Percentiles rank a stretch among this genome's conserved stretches.
phyloP scores from a whole-genome alignment of 1,139 yeast species.

The Yarrowia galli region DNA sequence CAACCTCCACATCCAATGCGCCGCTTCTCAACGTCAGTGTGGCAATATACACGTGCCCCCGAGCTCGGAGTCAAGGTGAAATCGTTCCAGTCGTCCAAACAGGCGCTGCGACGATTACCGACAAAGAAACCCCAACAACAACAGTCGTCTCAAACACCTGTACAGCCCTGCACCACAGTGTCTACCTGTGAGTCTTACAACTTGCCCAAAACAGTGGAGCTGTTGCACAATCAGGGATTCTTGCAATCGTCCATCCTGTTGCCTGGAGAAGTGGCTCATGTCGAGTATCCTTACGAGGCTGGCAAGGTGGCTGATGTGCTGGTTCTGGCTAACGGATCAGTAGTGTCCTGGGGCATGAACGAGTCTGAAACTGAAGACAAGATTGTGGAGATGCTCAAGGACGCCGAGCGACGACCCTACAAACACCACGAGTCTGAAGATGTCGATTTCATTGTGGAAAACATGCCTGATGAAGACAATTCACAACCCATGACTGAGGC shows the following conservation, averaged over 20 bases:
- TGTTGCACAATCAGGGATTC: slow-evolving; percentile 53
- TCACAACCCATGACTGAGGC: slow-evolving; percentile 8
- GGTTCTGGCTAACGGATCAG: slow-evolving; percentile 72
- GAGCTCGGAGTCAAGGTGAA: slow-evolving; percentile 37
- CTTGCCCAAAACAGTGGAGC: slow-evolving; percentile 54
- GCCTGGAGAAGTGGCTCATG: slow-evolving; percentile 72
- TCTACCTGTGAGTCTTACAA: slow-evolving; percentile 76
- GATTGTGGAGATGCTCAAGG: slow-evolving; percentile 56
- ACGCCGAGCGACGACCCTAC: slow-evolving; percentile 61
- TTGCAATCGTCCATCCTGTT: slow-evolving; percentile 58
- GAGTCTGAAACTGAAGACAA: slow-evolving; percentile 59
- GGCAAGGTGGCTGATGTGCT: slow-evolving; percentile 60
- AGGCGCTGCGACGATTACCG: slow-evolving; percentile 11
- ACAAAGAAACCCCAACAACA: neutral
- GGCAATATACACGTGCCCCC: neutral
- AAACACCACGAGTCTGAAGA: slow-evolving; percentile 76
- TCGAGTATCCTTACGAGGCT: slow-evolving; percentile 53
- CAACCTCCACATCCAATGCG: slow-evolving; percentile 1
- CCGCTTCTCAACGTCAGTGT: slow-evolving; percentile 11
- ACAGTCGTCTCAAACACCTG: neutral
- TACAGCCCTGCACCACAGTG: slow-evolving; percentile 62
- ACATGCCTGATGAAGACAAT: slow-evolving; percentile 28
- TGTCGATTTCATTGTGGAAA: slow-evolving; percentile 74
- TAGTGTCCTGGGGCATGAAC: slow-evolving; percentile 80
- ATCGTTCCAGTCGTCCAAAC: slow-evolving; percentile 36